Evolutionary conservation across 805 yeast genomes (phyloP), one percentile per base, ranked within the genome.

Genomic region (Starmerella gropengiesseri): DNA sequence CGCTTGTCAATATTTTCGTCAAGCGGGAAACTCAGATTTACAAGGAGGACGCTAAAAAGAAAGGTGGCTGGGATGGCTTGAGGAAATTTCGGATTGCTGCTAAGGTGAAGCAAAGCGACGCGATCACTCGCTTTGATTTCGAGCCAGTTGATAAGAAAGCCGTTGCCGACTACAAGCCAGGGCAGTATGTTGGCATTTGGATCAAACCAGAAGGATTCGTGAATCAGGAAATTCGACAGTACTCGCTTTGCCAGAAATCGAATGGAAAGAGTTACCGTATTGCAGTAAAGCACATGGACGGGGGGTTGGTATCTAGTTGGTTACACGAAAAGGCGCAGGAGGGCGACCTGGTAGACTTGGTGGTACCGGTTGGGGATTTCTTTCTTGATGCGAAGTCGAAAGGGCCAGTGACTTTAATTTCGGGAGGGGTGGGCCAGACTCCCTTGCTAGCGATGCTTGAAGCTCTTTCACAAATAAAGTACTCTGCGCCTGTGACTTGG

Each of bases 401-500:
- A 48, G 55, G 22, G 4, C 65, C 67, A 20, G 55, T 65, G 17
- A 64, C 69, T 1, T 57, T 77, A 22, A 60, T 76, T 42, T 66
- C 74, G 17, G 81, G 77, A 36, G 86, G 85, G 41, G 74, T 76
- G 43, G 85, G 84, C 48, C 72, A 75, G 39, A 79, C 85, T 5
- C 85, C 86, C 26, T 44, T 75, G 25, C 52, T 78, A 26, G 65
- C 82, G 6, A 69, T 77, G 55, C 55, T 68, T 16, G 37, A 34
- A 11, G 20, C 37, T 2, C 29, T 34, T 12, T 34, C 37, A 2
- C 29, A 23, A 9, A 2, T 9, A 8, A 8, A 7, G n/a, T 29
- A 34, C n/a, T 14, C 37, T 2, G 28, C 21, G 7, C 29, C 2
- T 21, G 37, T 34, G 12, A 8, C 2, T 3, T 34, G 37, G 37